Percentiles rank a stretch among this genome's conserved stretches.
These are phyloP conservation scores for Xerocomus spinulosus DNA, from an alignment of 768 basidiomycete species.

Conservation along the genomic window DNA sequence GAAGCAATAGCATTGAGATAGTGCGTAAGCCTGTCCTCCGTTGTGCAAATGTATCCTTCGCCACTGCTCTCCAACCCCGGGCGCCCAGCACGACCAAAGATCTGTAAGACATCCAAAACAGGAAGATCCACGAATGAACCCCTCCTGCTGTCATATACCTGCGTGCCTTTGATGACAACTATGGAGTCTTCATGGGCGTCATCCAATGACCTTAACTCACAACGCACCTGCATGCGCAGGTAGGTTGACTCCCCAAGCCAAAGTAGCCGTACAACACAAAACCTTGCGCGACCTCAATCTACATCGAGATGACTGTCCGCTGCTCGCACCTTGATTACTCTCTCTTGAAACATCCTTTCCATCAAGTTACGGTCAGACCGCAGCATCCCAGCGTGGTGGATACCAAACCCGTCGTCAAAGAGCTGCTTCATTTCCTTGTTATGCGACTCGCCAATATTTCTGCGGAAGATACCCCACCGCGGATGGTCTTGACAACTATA, in stretches of 20 bases:
- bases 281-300: conserved; percentile 49
- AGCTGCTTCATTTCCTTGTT: conserved; percentile 97
- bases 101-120: conserved; percentile 92
- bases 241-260: conserved; percentile 99
- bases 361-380: conserved; percentile 91
- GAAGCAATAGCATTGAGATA: conserved; percentile 86
- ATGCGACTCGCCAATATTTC: conserved; percentile 71
- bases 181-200: conserved; percentile 8
- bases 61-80: conserved; percentile 87
- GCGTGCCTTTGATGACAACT: conserved; percentile 97
- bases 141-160: conserved; percentile 87
- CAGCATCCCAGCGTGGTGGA: conserved; percentile 98
- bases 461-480: conserved; percentile 69
- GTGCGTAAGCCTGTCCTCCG: conserved; percentile 86
- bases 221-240: conserved; percentile 89
- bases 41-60: conserved; percentile 95
- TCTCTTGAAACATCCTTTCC: conserved; percentile 89
- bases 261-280: conserved; percentile 93
- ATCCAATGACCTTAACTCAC: conserved; percentile 4
- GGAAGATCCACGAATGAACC: conserved; percentile 91
- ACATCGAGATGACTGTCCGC: neutral
- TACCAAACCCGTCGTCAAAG: conserved; percentile 90
- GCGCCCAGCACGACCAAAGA: conserved; percentile 94
- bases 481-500: conserved; percentile 84
- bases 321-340: conserved; percentile 75